Evolutionary conservation across 495 filamentous ascomycete species (phyloP).

Genomic region (Darksidea phi): DNA sequence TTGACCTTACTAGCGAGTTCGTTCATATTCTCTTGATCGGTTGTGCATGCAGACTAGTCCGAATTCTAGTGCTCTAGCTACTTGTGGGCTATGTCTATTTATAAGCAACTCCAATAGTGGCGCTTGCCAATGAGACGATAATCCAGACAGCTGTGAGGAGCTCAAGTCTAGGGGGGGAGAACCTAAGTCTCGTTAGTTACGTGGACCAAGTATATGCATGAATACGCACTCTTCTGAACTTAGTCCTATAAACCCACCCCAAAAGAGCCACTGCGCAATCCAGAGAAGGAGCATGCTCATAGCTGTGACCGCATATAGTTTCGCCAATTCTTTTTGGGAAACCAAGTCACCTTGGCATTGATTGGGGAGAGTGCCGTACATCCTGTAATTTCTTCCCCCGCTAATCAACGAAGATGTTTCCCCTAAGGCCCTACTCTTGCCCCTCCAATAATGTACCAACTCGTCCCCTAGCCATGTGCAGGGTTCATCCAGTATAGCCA

Average conservation of each 20-base stretch:
- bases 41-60: no score
- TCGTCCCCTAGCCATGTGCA: neutral
- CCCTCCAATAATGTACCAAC: neutral
- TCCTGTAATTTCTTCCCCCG: neutral
- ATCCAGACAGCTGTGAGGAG: constrained; percentile 6
- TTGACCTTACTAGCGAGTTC: no score
- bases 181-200: constrained; percentile 1
- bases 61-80: no score
- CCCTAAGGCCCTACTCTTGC: neutral
- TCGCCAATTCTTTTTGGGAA: neutral
- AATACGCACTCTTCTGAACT: constrained; percentile 5
- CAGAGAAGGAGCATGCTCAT: constrained; percentile 10
- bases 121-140: neutral
- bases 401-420: constrained; percentile 2
- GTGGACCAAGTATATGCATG: neutral
- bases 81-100: no score
- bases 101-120: neutral
- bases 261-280: constrained; percentile 15
- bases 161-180: constrained; percentile 7
- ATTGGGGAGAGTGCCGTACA: constrained; percentile 4
- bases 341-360: neutral
- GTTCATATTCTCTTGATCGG: no score
- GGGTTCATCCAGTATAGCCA: neutral
- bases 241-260: constrained; percentile 4
- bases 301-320: neutral